Evolutionary conservation across 2,329 filamentous ascomycete species (phyloP).

Genomic region (Fonsecaea pedrosoi): DNA sequence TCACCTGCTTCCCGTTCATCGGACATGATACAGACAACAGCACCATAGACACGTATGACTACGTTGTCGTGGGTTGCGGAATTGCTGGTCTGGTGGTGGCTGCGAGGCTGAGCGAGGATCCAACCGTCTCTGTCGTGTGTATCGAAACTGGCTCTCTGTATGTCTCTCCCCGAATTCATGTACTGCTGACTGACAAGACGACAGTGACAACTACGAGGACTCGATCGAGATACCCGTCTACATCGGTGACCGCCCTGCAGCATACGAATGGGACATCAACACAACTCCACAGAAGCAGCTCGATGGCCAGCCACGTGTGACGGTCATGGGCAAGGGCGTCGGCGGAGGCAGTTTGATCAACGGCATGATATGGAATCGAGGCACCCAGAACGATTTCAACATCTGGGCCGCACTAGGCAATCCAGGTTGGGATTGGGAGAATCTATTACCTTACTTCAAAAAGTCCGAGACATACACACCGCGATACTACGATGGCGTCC

Average conservation of each 20-base stretch:
- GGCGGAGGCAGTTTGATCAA: slow-evolving; percentile 52
- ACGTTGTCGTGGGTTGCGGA: slow-evolving; percentile 45
- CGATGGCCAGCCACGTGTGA: slow-evolving; percentile 35
- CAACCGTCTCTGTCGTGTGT: slow-evolving; percentile 41
- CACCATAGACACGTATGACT: slow-evolving; percentile 39
- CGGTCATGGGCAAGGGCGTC: slow-evolving; percentile 44
- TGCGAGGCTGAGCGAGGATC: slow-evolving; percentile 40
- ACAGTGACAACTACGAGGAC: slow-evolving; percentile 43
- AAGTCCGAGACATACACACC: slow-evolving; percentile 56
- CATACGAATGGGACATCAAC: slow-evolving; percentile 42
- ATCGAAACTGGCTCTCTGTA: slow-evolving; percentile 41
- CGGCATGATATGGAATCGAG: slow-evolving; percentile 50
- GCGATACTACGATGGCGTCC: slow-evolving; percentile 45
- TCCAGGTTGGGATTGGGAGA: slow-evolving; percentile 53
- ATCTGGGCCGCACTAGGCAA: slow-evolving; percentile 56
- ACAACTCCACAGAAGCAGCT: slow-evolving; percentile 42
- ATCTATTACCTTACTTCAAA: slow-evolving; percentile 58
- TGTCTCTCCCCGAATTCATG: not conserved
- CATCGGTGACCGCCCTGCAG: slow-evolving; percentile 40
- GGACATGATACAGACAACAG: not conserved
- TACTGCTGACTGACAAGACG: not conserved
- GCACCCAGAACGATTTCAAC: slow-evolving; percentile 51
- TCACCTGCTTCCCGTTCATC: not conserved
- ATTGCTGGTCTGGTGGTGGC: slow-evolving; percentile 44
- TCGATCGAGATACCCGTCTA: slow-evolving; percentile 42